Evolutionary conservation across 202 grass and related monocot genomes (phyloP).

Genomic region (Eragrostis tef): DNA sequence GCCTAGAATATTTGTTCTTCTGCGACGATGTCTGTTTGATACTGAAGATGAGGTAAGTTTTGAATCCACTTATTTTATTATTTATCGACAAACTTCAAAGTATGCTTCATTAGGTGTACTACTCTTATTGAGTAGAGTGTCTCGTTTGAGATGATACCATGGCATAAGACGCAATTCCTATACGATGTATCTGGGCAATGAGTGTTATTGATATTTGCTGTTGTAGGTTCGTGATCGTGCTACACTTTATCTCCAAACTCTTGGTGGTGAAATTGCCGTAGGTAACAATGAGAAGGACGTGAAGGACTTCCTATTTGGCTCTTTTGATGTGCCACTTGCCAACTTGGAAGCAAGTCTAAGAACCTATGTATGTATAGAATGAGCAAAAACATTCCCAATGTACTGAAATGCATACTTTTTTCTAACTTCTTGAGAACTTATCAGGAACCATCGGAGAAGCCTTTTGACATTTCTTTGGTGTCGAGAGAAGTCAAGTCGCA

Average conservation of each 20-base stretch:
- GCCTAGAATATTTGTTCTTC: constrained; percentile 83
- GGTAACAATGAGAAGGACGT: constrained; percentile 58
- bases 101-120: constrained; percentile 26
- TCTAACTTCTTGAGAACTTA: constrained; percentile 44
- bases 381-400: constrained; percentile 38
- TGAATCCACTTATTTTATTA: neutral
- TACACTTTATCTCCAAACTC: constrained; percentile 74
- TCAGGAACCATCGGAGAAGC: constrained; percentile 68
- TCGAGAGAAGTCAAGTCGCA: constrained; percentile 67
- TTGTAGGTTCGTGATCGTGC: constrained; percentile 76
- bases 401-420: constrained; percentile 17
- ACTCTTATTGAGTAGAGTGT: constrained; percentile 11
- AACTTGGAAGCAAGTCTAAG: constrained; percentile 77
- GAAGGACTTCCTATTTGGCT: constrained; percentile 77
- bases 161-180: constrained; percentile 16
- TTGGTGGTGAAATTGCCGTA: constrained; percentile 58
- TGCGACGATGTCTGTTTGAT: constrained; percentile 80
- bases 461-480: constrained; percentile 72
- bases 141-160: constrained; percentile 20
- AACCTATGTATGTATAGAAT: constrained; percentile 60
- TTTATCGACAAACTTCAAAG: constrained; percentile 30
- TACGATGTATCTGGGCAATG: constrained; percentile 37
- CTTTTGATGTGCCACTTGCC: constrained; percentile 74
- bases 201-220: constrained; percentile 43
- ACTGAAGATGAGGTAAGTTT: constrained; percentile 74